A percentile compares a stretch with the other conserved stretches of the same genome.
These are phyloP conservation scores for Trametes polyzona DNA, from an alignment of 1,284 basidiomycete genomes.

Conservation along the genomic window DNA sequence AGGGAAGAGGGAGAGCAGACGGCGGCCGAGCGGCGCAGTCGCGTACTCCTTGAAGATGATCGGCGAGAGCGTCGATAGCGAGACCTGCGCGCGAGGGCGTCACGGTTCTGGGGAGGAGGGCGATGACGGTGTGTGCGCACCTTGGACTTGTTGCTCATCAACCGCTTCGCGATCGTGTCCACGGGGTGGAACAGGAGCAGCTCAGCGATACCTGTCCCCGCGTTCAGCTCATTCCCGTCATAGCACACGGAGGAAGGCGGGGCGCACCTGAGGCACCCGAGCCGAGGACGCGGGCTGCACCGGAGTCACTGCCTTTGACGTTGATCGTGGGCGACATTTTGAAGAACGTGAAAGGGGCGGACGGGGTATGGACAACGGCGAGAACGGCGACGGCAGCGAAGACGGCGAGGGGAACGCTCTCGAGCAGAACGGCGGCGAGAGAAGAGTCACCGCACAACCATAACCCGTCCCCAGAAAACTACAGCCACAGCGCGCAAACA, in stretches of 20 bases:
- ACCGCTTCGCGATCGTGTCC: conserved; percentile 95
- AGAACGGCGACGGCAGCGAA: neutral
- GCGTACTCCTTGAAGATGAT: conserved; percentile 93
- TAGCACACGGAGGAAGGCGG: no score
- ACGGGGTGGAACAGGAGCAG: conserved; percentile 90
- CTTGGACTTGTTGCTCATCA: conserved; percentile 96
- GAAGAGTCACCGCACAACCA: neutral
- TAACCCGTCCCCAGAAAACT: neutral
- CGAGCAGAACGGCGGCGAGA: neutral
- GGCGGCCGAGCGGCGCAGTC: conserved; percentile 65
- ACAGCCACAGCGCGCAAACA: conserved; percentile 11
- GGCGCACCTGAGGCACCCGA: conserved; percentile 88
- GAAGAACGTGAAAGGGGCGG: conserved; percentile 8
- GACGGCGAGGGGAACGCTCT: neutral
- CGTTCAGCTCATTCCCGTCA: neutral
- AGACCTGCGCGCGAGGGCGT: conserved; percentile 51
- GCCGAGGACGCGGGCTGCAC: conserved; percentile 88
- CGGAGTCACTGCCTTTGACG: conserved; percentile 83
- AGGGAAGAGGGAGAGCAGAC: conserved; percentile 93
- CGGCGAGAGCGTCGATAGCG: conserved; percentile 60
- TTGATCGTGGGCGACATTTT: conserved; percentile 65
- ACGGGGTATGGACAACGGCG: conserved; percentile 1
- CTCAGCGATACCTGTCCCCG: conserved; percentile 83
- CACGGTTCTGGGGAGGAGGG: neutral
- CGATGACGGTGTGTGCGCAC: conserved; percentile 38